Conservation (phyloP, 108 stramenopile species). For the Cyclotella sp. region DNA sequence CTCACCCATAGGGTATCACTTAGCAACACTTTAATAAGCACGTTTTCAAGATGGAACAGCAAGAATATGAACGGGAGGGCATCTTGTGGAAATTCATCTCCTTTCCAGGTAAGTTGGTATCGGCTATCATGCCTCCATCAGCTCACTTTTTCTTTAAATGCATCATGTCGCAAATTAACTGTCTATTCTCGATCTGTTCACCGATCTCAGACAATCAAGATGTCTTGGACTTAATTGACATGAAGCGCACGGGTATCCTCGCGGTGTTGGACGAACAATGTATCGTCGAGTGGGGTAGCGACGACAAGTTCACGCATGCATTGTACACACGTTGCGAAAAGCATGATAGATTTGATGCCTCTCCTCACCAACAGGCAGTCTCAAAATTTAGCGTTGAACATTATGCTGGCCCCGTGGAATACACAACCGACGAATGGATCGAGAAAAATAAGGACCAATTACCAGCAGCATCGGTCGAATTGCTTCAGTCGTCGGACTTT, state of each 20-base stretch:
- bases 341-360: constrained; percentile 60
- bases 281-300: constrained; percentile 89
- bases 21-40: constrained; percentile 93
- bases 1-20: background rate
- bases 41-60: constrained; percentile 90
- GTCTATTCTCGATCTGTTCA: background rate
- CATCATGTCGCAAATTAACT: constrained; percentile 48
- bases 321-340: constrained; percentile 68
- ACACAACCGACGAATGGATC: constrained; percentile 88
- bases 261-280: constrained; percentile 97
- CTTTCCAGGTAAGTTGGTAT: constrained; percentile 55
- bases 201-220: constrained; percentile 4
- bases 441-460: constrained; percentile 90
- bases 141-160: too few species aligned
- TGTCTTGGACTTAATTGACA: constrained; percentile 91
- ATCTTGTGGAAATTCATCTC: constrained; percentile 88
- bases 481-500: constrained; percentile 67
- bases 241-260: constrained; percentile 87
- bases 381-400: constrained; percentile 92
- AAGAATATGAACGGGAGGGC: constrained; percentile 93
- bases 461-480: constrained; percentile 73
- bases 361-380: constrained; percentile 60
- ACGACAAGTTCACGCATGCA: constrained; percentile 82
- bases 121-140: too few species aligned
- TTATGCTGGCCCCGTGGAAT: constrained; percentile 94